Evolutionary conservation across 2,329 filamentous ascomycete genomes (phyloP).

Genomic region (Colletotrichum tropicicola): DNA sequence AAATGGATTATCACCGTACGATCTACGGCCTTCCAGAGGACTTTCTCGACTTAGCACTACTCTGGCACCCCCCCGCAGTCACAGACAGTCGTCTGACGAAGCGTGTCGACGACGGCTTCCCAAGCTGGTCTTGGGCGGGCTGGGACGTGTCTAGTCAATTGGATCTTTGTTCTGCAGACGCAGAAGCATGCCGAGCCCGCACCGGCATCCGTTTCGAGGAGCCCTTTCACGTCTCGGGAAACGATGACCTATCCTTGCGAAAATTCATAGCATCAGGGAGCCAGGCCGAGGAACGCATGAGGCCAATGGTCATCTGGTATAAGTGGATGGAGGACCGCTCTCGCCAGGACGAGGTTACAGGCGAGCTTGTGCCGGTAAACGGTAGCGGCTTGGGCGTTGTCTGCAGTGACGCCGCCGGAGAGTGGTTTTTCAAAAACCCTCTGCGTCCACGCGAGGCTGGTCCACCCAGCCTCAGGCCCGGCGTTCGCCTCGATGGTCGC

Average conservation of each 20-base stretch:
- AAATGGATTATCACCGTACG: too few species aligned
- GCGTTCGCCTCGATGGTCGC: not conserved
- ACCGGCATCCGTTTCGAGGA: not conserved
- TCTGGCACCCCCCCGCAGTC: not conserved
- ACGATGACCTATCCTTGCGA: not conserved
- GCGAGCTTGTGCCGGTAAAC: not conserved
- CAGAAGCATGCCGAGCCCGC: not conserved
- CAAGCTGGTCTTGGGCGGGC: not conserved
- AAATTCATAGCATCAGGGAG: not conserved
- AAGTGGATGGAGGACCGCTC: not conserved
- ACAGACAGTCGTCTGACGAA: not conserved
- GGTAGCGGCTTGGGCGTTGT: not conserved
- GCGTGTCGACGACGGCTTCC: accelerated
- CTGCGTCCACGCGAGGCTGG: not conserved
- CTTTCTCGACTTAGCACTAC: not conserved
- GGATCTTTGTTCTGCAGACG: not conserved
- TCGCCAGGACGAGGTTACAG: not conserved
- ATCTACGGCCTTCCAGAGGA: not conserved
- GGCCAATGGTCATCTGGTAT: not conserved
- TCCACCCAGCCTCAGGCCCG: not conserved
- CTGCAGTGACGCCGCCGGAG: not conserved
- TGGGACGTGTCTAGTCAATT: not conserved
- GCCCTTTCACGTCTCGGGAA: not conserved
- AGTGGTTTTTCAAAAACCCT: not conserved
- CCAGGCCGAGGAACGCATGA: not conserved